phyloP scores from a whole-genome alignment of 495 filamentous ascomycete species.

The Tetracladium setigerum region DNA sequence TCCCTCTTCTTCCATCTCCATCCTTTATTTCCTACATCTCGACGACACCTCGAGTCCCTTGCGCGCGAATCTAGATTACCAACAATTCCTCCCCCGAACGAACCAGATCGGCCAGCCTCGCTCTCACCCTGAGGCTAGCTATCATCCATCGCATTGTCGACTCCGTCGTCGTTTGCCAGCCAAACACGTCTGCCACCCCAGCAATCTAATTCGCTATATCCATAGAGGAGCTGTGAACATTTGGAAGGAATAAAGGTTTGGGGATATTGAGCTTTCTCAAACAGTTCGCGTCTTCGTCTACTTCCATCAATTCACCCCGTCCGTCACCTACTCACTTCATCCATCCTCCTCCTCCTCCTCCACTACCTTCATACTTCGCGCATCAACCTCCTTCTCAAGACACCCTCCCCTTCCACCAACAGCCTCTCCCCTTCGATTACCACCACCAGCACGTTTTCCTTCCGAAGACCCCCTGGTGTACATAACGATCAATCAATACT shows the following conservation, averaged over 20 bases:
- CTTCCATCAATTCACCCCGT: background rate
- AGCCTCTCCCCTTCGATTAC: constrained; percentile 25
- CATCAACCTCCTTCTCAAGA: constrained; percentile 11
- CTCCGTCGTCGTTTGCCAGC: background rate
- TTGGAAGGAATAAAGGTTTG: too few relatives aligned
- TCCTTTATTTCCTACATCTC: background rate
- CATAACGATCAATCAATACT: constrained; percentile 58
- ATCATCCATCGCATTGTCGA: background rate
- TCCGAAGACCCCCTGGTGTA: constrained; percentile 82
- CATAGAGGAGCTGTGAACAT: too few relatives aligned
- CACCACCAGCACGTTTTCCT: constrained; percentile 86
- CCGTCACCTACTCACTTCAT: background rate
- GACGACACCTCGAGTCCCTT: background rate
- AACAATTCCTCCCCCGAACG: background rate
- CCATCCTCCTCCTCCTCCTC: constrained; percentile 17
- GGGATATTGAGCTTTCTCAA: too few relatives aligned
- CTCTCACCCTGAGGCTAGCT: background rate
- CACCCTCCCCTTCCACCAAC: constrained; percentile 18
- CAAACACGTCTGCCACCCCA: too few relatives aligned
- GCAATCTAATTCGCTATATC: too few relatives aligned
- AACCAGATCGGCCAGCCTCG: background rate
- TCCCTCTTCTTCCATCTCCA: background rate
- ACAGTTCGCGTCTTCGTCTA: too few relatives aligned
- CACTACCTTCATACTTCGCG: constrained; percentile 13
- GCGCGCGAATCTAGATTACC: background rate